Evolutionary conservation across 495 filamentous ascomycete genomes (phyloP), one percentile per base, ranked within the genome.

Genomic region (Cudoniella acicularis): DNA sequence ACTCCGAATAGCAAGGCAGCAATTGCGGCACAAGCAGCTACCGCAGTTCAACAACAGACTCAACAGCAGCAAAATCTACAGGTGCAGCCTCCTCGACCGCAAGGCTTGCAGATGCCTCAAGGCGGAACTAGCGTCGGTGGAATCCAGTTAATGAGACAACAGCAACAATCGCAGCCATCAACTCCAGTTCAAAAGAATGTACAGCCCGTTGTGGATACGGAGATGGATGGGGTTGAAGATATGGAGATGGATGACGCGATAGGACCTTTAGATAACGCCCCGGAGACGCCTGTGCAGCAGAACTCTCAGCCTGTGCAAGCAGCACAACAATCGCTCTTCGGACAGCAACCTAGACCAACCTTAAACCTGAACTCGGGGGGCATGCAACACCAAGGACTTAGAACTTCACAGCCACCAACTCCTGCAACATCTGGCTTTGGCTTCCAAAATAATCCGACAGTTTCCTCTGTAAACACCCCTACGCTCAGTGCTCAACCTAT

Each of bases 401-500:
- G 88, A 54, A 85, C 84, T 9, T 94, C 92, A 4, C 88, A 89
- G 65, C 94, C 95, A 2, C 83, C 88, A 17, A 98, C 94, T 10
- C 94, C 94, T 1, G 85, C 90, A 16, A 80, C 87, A 25, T 80
- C 83, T 22, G 80, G 77, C 57, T 86, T 89, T 64, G 81, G 83
- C 24, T 86, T 95, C 70, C 89, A 92, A 68, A 90, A 96, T 68
- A 98, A 98, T 67, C 94, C 94, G 22, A 98, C 92, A 0, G 90
- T 98, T n/a, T 96, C 94, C 10, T 96, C 92, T 36, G 92, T 96
- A 53, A 98, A 98, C 67, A 96, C 92, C 2, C 94, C 92, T 0
- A 96, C 92, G 10, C 75, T 97, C 55, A 86, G 71, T 59, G 73
- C 70, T 2, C 78, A 78, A 60, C 69, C 77, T 6, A 73, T 83